A percentile compares a stretch with the other conserved stretches of the same genome.
These are phyloP conservation scores for Astragalus glycyphyllos DNA, from an alignment of 306 rosid genomes.

Conservation along the genomic window DNA sequence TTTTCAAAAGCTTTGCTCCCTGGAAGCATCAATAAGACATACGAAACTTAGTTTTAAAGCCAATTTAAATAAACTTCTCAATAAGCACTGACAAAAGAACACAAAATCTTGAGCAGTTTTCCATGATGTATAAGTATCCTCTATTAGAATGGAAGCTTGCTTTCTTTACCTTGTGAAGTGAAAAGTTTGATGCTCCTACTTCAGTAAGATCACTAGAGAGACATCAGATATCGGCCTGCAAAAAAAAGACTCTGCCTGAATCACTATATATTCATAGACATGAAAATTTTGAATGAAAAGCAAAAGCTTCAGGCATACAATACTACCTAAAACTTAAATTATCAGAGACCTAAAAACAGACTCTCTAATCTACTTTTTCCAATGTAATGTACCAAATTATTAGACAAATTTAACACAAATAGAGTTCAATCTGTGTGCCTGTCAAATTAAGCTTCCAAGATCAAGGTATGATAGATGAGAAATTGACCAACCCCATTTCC, in stretches of 20 bases:
- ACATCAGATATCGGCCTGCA: conserved; percentile 98
- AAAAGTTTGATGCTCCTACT: conserved; percentile 88
- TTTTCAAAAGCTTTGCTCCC: too few relatives aligned
- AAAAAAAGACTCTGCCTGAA: conserved; percentile 42
- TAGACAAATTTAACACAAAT: too few relatives aligned
- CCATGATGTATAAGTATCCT: conserved; percentile 31
- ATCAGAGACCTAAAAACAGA: conserved; percentile 45
- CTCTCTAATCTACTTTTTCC: conserved; percentile 28
- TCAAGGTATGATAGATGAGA: conserved; percentile 28
- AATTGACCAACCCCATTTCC: too few relatives aligned
- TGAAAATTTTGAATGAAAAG: background rate
- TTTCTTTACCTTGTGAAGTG: conserved; percentile 90
- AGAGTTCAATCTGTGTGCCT: conserved; percentile 36
- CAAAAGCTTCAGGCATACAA: conserved; percentile 48
- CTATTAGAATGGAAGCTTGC: conserved; percentile 3
- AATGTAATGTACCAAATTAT: conserved; percentile 13
- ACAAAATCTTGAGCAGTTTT: too few relatives aligned
- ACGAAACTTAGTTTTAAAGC: too few relatives aligned
- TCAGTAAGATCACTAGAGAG: conserved; percentile 88
- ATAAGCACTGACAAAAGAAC: too few relatives aligned
- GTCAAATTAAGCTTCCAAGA: conserved; percentile 44
- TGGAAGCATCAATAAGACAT: too few relatives aligned
- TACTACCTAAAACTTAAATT: conserved; percentile 45
- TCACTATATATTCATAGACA: background rate
- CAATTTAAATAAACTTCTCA: too few relatives aligned